Base-by-base conservation (phyloP, 495 filamentous ascomycete species). In the Penicillium dipodomyicola region DNA sequence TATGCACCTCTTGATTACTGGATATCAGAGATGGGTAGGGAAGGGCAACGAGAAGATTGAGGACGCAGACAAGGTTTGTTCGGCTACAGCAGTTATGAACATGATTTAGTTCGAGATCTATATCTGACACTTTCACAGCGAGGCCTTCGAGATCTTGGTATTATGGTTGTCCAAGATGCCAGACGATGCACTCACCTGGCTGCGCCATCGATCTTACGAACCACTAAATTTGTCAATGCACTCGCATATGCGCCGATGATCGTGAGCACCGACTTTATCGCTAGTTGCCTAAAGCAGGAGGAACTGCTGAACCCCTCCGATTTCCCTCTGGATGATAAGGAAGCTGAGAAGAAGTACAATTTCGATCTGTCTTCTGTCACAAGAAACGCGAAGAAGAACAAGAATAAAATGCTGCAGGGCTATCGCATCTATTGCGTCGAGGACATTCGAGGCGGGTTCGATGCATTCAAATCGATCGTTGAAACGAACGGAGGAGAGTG, bases 161-260 rank as follows among this genome's bases (percentile, higher is more conserved):
- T 99, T 52, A 76, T 85, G 63, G 82, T 96, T 1, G 85, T 89
- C 23, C 78, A 85, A 62, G 87, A 96, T 59, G 82, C 83, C 10
- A 76, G 77, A n/a, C 78, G 80, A 41, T 94, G 87, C 72, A 87
- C 90, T 54, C 88, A 97, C 69, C 82, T 99, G 14, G 91, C 91
- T 14, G 93, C 94, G 2, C 94, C 94, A 1, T 77, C 81, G 8
- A 83, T 97, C 58, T 81, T 96, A 15, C 85, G 93, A 35, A 99
- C 94, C 0, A 83, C 87, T 54, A 99, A 99, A 63, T 99, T 99
- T 65, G 86, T 97, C 41, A 84, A 84, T 46, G 90, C 91, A 32
- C 71, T 99, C 8, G 91, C 94, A 12, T 82, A 80, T 57, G 91
- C 84, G 1, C 89, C 90, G 0, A 77, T 81, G 2, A 82, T 97